Evolutionary conservation across 73 alveolate species (phyloP), one percentile per base, ranked within the genome.

Genomic region (Effrenium voratum): DNA sequence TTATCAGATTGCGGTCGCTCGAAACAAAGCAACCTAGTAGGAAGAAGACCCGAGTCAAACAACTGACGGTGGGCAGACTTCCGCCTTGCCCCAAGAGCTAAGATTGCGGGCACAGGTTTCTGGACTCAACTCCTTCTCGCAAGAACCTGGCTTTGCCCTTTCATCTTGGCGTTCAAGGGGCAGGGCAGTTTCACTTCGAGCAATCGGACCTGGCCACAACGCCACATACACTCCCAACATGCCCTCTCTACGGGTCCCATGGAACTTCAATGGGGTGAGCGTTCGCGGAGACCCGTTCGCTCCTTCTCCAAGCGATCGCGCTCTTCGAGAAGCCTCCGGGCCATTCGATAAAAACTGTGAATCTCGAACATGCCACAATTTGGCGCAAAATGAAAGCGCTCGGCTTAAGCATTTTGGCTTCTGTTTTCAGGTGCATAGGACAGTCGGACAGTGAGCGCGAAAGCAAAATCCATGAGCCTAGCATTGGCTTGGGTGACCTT

Each of bases 231-330:
- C 12, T 55, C 22, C 22, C 68, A 55, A 55, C 30, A 12, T 55
- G 68, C 22, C 22, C 22, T 55, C 68, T 55, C 22, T 22, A 55
- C 12, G 30, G 22, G 12, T 55, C 30, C 68, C 68, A 12, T n/a
- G 22, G 72, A 57, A 57, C 16, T 22, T 57, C 72, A 0, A 57
- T 2, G 72, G 72, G 68, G 22, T 22, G 22, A 55, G 16, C 28
- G 1, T 22, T 22, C 38, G 32, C 83, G 38, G 22, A 3, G 12
- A 16, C 19, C 22, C 12, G 55, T 16, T 0, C 49, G 41, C 40
- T 45, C 97, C 97, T 90, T 90, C 79, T 90, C 97, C 40, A 90
- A 57, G n/a, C 83, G 60, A 43, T 68, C 97, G 40, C 97, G 97
- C 50, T 90, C 97, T 70, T 90, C 97, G 43, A 90, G 87, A 34